Conservation (phyloP, 116 monocot genomes). For the Papilionanthe hybrid region DNA sequence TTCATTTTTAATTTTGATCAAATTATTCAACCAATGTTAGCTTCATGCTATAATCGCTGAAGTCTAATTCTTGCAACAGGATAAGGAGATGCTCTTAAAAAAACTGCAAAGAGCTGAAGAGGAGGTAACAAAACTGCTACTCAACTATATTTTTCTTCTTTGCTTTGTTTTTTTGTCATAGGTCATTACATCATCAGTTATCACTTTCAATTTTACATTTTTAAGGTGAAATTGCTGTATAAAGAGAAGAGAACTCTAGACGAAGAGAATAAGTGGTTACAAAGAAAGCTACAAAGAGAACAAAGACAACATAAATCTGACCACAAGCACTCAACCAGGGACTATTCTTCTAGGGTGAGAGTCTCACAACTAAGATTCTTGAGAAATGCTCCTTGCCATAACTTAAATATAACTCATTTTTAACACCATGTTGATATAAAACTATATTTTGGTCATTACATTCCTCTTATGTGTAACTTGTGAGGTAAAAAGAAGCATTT, state of each 20-base stretch:
- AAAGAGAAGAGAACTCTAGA: slow-evolving; percentile 69
- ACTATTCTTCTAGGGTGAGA: slow-evolving; percentile 45
- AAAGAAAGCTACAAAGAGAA: slow-evolving; percentile 43
- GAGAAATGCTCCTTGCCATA: background rate
- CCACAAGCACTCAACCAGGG: slow-evolving; percentile 33
- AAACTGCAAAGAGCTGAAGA: slow-evolving; percentile 84
- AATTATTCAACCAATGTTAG: background rate
- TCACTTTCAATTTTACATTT: background rate
- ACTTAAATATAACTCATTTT: no score
- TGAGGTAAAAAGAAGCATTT: background rate
- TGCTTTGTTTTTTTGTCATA: no score
- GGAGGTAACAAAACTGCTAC: slow-evolving; percentile 40
- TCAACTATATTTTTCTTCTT: background rate
- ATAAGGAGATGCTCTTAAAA: slow-evolving; percentile 54
- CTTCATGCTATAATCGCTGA: slow-evolving; percentile 33
- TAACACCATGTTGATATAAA: no score
- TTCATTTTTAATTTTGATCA: background rate
- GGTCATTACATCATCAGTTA: slow-evolving; percentile 4
- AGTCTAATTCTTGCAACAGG: slow-evolving; percentile 49
- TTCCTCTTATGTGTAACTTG: no score
- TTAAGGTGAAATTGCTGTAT: slow-evolving; percentile 60
- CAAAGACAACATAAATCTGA: slow-evolving; percentile 33
- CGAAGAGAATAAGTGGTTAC: slow-evolving; percentile 66
- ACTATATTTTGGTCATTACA: no score
- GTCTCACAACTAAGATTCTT: background rate